Evolutionary conservation across 768 basidiomycete species (phyloP).

Genomic region (Trichaptum fuscoviolaceum): DNA sequence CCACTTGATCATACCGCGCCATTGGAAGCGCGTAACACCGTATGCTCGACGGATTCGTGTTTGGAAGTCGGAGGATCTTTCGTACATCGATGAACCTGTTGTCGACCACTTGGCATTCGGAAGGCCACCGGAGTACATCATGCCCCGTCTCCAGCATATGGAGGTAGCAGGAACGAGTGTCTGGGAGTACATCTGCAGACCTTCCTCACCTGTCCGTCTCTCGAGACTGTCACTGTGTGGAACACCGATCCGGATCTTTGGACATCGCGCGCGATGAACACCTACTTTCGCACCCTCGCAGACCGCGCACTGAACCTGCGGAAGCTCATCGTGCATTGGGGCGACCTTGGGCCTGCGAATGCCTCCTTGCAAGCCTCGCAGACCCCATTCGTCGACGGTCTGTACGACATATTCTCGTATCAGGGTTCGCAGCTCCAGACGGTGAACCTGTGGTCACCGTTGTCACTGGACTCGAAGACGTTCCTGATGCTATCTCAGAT

Average conservation of each 20-base stretch:
- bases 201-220: background rate
- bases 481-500: slow-evolving; percentile 2
- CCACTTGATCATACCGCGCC: slow-evolving; percentile 2
- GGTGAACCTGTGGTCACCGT: slow-evolving; percentile 1
- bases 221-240: slow-evolving; percentile 1
- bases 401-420: background rate
- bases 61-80: slow-evolving; percentile 2
- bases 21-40: background rate
- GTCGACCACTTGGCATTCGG: slow-evolving; percentile 4
- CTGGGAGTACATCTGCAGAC: slow-evolving; percentile 3
- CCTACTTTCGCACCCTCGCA: slow-evolving; percentile 1
- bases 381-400: background rate
- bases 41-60: background rate
- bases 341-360: background rate
- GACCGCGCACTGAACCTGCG: background rate
- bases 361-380: background rate
- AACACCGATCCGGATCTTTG: background rate
- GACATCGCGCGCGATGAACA: slow-evolving; percentile 2
- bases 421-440: background rate
- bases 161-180: slow-evolving; percentile 3
- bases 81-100: slow-evolving; percentile 2
- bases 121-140: background rate
- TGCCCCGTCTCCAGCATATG: background rate
- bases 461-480: background rate
- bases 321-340: slow-evolving; percentile 3